Evolutionary conservation across 2,329 filamentous ascomycete genomes (phyloP), one percentile per base, ranked within the genome.

Genomic region (Calonectria naviculata): DNA sequence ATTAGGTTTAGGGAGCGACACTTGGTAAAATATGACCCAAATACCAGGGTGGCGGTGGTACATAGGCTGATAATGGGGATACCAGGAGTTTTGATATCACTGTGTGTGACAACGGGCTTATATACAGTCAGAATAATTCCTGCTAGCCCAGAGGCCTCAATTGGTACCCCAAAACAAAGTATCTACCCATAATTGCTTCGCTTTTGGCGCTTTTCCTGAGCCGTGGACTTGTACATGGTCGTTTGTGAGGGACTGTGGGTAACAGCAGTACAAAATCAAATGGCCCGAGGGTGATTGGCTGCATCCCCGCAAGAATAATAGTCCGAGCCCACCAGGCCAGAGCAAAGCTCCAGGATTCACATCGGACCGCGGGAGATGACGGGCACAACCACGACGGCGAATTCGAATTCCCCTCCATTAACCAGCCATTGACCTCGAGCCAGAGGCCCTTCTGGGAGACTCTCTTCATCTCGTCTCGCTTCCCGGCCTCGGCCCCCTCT

Each of bases 391-490:
- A 75, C 75, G 70, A 81, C 76, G 75, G 78, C 78, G 76, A 80
- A 76, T 76, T 76, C 78, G 76, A 80, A 77, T 78, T 76, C 78
- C 77, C 74, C 76, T 76, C 76, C 70, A 76, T 74, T 74, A 76
- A 74, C 61, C 66, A 80, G 81, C 80, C 81, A 81, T 82, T 81
- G 81, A 82, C 75, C 76, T 75, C 76, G 80, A 79, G 79, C 78
- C 76, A 80, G 81, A 83, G 82, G 81, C 76, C 79, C 78, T 76
- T 64, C 73, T 73, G 78, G 80, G 78, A 80, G 76, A 78, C 75
- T 76, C 74, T 72, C 73, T 73, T 76, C 71, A 75, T 74, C 73
- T 76, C 73, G 68, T 75, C 72, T 76, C 75, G 75, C 78, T 76
- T 75, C 76, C 75, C 78, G 76, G 62, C 63, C 49, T 52, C 74